Evolutionary conservation across 2,329 filamentous ascomycete species (phyloP).

Genomic region (Botrytis elliptica): DNA sequence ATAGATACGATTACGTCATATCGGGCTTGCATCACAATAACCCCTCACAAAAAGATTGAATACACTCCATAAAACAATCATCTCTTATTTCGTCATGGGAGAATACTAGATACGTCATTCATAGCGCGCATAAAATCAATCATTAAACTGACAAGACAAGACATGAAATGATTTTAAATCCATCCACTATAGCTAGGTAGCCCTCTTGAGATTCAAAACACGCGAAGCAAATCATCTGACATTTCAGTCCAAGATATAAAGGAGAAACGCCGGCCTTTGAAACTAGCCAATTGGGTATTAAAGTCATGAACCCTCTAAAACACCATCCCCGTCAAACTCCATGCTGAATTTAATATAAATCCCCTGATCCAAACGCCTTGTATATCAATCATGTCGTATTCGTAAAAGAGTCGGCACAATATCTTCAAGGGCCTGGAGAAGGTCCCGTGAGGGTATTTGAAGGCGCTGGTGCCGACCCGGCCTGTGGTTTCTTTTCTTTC

Average conservation of each 20-base stretch:
- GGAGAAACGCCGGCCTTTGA: constrained; percentile 1
- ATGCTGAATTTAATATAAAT: not conserved
- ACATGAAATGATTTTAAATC: not conserved
- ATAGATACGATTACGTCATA: no score
- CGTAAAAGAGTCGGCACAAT: constrained; percentile 13
- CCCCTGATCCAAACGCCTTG: constrained; percentile 7
- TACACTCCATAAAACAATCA: not conserved
- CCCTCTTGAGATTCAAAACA: not conserved
- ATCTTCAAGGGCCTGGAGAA: not conserved
- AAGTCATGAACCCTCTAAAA: not conserved
- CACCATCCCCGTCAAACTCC: constrained; percentile 15
- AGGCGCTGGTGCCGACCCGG: not conserved
- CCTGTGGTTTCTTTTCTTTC: constrained; percentile 71
- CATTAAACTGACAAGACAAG: not conserved
- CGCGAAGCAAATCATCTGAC: not conserved
- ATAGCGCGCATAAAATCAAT: not conserved
- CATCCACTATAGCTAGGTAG: not conserved
- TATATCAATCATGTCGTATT: constrained; percentile 6
- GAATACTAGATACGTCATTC: not conserved
- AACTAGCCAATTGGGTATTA: constrained; percentile 1
- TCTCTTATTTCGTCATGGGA: not conserved
- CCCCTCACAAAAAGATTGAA: not conserved
- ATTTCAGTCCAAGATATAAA: not conserved
- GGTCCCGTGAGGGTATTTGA: not conserved
- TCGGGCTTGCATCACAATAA: not conserved